These are phyloP conservation scores for Aspergillus alliaceus DNA, from an alignment of 2,329 filamentous ascomycete species.

Conservation along the genomic window DNA sequence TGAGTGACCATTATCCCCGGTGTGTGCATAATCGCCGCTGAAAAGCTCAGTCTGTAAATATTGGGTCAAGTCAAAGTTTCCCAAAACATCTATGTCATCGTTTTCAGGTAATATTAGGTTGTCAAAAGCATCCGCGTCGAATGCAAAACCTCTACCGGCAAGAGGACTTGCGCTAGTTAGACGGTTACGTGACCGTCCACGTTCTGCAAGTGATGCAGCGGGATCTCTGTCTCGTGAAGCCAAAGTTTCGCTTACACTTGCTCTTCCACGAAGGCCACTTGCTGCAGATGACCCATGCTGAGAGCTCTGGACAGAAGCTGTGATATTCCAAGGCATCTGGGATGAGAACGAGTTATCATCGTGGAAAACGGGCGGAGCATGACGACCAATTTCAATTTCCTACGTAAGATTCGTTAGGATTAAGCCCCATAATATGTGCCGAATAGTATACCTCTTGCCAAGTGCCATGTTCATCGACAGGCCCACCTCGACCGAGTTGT, in stretches of 20 bases:
- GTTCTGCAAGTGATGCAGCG: conserved; percentile 16
- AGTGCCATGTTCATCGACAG: conserved; percentile 31
- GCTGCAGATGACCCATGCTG: conserved; percentile 42
- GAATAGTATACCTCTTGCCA: conserved; percentile 35
- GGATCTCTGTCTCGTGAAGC: conserved; percentile 17
- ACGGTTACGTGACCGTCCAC: conserved; percentile 48
- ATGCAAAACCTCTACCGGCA: conserved; percentile 49
- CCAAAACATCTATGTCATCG: conserved; percentile 24
- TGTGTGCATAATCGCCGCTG: conserved; percentile 17
- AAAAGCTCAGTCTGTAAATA: conserved; percentile 37
- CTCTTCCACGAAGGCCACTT: conserved; percentile 30
- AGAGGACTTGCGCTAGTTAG: conserved; percentile 63
- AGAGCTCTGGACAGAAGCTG: conserved; percentile 56
- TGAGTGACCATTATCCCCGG: conserved; percentile 31
- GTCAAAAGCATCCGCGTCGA: conserved; percentile 26
- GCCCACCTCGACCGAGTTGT: conserved; percentile 29
- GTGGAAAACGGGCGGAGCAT: conserved; percentile 64
- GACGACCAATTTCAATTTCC: conserved; percentile 68
- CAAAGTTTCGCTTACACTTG: conserved; percentile 34
- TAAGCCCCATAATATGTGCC: neutral
- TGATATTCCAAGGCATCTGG: conserved; percentile 69
- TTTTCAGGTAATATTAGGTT: conserved; percentile 23
- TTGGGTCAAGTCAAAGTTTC: conserved; percentile 29
- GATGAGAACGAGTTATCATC: conserved; percentile 60
- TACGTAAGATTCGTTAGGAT: conserved; percentile 16